Evolutionary conservation across 2,329 filamentous ascomycete species (phyloP).

Genomic region (Corynespora cassiicola): DNA sequence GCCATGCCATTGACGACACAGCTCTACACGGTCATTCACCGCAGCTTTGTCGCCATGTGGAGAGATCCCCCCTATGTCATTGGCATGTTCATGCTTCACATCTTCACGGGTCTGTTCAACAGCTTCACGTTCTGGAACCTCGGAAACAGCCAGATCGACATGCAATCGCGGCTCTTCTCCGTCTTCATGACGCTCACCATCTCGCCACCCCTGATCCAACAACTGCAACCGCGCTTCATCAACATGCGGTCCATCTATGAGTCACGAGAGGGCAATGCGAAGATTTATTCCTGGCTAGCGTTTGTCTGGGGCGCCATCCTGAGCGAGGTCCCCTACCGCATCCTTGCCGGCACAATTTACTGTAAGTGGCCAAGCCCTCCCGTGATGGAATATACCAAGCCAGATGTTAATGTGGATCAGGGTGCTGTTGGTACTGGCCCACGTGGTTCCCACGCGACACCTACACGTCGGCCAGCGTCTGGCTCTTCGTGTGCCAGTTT

Average conservation of each 20-base stretch:
- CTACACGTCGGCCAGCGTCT: slow-evolving; percentile 67
- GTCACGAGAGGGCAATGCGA: slow-evolving; percentile 75
- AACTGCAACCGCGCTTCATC: slow-evolving; percentile 76
- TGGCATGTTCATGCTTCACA: slow-evolving; percentile 66
- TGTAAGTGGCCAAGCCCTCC: slow-evolving; percentile 40
- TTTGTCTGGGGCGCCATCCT: slow-evolving; percentile 71
- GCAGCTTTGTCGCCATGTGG: slow-evolving; percentile 66
- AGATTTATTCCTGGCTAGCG: slow-evolving; percentile 79
- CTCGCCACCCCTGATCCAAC: slow-evolving; percentile 75
- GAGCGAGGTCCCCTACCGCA: slow-evolving; percentile 73
- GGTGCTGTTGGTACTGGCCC: slow-evolving; percentile 59
- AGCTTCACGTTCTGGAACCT: slow-evolving; percentile 58
- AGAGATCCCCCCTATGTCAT: slow-evolving; percentile 72
- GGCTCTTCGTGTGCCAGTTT: slow-evolving; percentile 70
- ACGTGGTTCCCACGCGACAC: slow-evolving; percentile 61
- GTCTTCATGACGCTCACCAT: slow-evolving; percentile 81
- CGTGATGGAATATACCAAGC: neutral
- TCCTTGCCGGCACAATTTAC: slow-evolving; percentile 70
- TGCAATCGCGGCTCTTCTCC: slow-evolving; percentile 71
- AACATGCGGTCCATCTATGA: slow-evolving; percentile 71
- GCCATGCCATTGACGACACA: slow-evolving; percentile 52
- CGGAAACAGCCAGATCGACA: slow-evolving; percentile 48
- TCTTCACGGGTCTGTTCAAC: slow-evolving; percentile 58
- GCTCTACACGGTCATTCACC: slow-evolving; percentile 48
- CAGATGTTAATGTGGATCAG: slow-evolving; percentile 14